Conservation (phyloP, 148 eudicot genomes). For the Cornus controversa region DNA sequence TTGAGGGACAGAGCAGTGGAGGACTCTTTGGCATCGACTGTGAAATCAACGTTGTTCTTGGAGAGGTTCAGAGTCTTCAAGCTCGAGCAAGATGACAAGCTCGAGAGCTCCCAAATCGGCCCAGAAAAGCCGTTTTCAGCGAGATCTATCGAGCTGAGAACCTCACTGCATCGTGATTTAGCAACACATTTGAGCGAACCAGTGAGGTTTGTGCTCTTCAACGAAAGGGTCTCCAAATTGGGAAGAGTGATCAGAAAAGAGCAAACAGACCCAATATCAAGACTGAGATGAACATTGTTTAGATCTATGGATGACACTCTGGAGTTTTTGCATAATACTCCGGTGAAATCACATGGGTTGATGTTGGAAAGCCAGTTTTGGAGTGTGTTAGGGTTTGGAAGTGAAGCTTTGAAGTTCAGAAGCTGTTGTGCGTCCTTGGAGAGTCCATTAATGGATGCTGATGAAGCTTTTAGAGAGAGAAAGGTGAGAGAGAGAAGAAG, state of each 20-base stretch:
- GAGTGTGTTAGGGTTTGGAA: constrained; percentile 47
- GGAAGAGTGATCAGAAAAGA: constrained; percentile 42
- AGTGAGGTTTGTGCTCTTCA: constrained; percentile 48
- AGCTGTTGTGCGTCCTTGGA: constrained; percentile 42
- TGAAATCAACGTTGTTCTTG: constrained; percentile 46
- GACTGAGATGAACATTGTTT: constrained; percentile 26
- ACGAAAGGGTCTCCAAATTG: constrained; percentile 33
- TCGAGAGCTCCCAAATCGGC: constrained; percentile 34
- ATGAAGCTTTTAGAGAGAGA: constrained; percentile 13
- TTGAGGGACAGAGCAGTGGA: constrained; percentile 24
- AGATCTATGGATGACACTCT: constrained; percentile 63
- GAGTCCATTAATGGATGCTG: constrained; percentile 10
- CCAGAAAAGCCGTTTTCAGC: constrained; percentile 62
- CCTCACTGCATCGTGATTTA: constrained; percentile 23
- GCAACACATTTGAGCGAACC: constrained; percentile 40
- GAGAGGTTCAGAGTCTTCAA: constrained; percentile 59
- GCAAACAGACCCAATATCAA: constrained; percentile 36
- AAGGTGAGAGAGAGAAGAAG: neutral
- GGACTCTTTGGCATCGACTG: neutral
- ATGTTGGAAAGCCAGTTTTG: constrained; percentile 40
- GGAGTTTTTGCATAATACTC: constrained; percentile 53
- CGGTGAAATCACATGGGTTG: constrained; percentile 61
- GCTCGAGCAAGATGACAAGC: constrained; percentile 39
- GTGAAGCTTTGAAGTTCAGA: constrained; percentile 63
- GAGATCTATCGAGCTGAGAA: constrained; percentile 47